Base-by-base conservation (phyloP, 2,329 filamentous ascomycete species). In the Phyllachora maydis region DNA sequence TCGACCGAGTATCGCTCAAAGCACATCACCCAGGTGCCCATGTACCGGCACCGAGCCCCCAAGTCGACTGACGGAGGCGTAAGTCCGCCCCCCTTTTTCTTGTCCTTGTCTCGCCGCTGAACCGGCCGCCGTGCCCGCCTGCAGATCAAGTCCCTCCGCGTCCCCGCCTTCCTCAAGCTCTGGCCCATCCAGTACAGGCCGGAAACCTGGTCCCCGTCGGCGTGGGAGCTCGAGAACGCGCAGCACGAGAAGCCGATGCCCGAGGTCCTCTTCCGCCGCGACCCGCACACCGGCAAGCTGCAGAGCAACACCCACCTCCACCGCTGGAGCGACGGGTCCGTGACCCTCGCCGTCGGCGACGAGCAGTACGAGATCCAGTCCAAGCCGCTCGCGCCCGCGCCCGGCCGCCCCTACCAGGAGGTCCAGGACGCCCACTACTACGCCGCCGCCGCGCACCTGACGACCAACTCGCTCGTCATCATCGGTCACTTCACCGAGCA, bases 321-420 rank as follows among this genome's bases (percentile, higher is more conserved):
- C 39, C 64, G 65, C 34, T 85, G 77, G 77, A 79, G 70, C 30
- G 77, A 85, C 38, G 77, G 77, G 14, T 79, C 72, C 4, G 52
- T 78, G 10, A 82, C 75, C 8, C 52, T 85, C 13, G 65, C 73
- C n/a, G 56, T 83, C 13, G 77, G 75, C 9, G 68, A 66, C 28
- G 67, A 71, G 32, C 76, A 83, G 37, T 83, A 73, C 51, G 73
- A 81, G 38, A 59, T 83, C 21, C 59, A 68, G 31, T 68, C 64
- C 35, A 81, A 78, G 46, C 49, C 57, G 13, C 62, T 82, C 22
- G 74, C 73, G 2, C 72, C 74, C 2, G 51, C 58, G 2, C 50
- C 48, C 8, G 49, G 55, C 36, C 63, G 68, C 36, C 54, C 61
- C 3, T 75, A 76, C 50, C 54, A 68, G 29, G 63, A 71, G 35